Evolutionary conservation across 345 rosid species (phyloP).

Genomic region (Adansonia digitata): DNA sequence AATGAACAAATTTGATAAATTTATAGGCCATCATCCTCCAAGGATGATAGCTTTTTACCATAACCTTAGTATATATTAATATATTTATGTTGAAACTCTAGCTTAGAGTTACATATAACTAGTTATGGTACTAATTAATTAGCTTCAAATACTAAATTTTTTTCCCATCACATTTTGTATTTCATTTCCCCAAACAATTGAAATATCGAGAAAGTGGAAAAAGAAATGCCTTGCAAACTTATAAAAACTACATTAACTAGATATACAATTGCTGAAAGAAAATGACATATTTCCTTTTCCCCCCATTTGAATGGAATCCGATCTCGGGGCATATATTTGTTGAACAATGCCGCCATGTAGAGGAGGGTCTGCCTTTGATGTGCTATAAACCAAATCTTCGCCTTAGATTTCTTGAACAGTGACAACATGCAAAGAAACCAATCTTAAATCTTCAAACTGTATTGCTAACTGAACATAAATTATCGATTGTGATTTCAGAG

Average conservation of each 20-base stretch:
- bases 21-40: neutral
- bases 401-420: neutral
- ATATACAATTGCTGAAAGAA: slow-evolving; percentile 1
- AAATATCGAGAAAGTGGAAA: neutral
- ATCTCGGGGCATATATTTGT: neutral
- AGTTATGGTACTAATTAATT: neutral
- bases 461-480: too few relatives aligned
- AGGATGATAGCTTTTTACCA: neutral
- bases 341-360: too few relatives aligned
- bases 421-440: neutral
- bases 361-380: neutral
- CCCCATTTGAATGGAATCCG: neutral
- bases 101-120: neutral
- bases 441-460: too few relatives aligned
- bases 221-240: slow-evolving; percentile 6
- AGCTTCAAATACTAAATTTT: neutral
- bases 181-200: neutral
- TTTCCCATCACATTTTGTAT: neutral
- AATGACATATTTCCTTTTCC: neutral
- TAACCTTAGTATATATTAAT: neutral
- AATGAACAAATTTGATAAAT: neutral
- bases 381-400: neutral
- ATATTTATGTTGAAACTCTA: neutral
- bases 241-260: neutral
- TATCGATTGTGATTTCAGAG: too few relatives aligned